Percentiles rank a stretch among this genome's conserved stretches.
These are phyloP conservation scores for Pyrus communis DNA, from an alignment of 306 rosid genomes.

Conservation along the genomic window DNA sequence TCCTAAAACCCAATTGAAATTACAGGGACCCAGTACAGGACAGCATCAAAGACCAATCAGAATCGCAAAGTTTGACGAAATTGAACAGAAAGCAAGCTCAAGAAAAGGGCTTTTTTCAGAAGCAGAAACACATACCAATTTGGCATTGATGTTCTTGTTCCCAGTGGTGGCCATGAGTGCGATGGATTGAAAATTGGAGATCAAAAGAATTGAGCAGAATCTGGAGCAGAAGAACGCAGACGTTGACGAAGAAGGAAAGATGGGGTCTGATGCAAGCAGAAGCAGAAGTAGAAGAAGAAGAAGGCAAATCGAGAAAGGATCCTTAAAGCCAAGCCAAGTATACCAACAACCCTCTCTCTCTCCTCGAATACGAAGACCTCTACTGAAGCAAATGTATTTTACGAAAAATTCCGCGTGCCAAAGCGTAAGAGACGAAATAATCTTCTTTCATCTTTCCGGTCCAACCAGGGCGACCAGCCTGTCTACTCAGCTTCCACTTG, in stretches of 20 bases:
- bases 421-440: not conserved
- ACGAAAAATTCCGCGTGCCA: not conserved
- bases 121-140: constrained; percentile 32
- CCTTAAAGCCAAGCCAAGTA: not conserved
- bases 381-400: not conserved
- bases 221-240: not conserved
- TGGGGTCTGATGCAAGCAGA: constrained; percentile 2
- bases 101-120: not conserved
- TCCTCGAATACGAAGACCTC: not conserved
- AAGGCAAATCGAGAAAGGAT: constrained; percentile 12
- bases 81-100: not conserved
- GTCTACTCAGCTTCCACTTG: not conserved
- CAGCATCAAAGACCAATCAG: not conserved
- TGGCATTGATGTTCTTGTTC: constrained; percentile 54
- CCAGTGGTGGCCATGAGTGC: constrained; percentile 51
- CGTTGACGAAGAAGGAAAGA: constrained; percentile 12
- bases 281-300: not conserved
- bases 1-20: not conserved
- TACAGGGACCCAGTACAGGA: not conserved
- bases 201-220: not conserved
- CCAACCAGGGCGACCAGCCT: not conserved
- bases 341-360: constrained; percentile 4
- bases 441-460: not conserved
- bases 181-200: not conserved
- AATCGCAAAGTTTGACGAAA: not conserved